A percentile compares a stretch with the other conserved stretches of the same genome.
Conservation (phyloP, 306 rosid genomes). For the Rubus parviflorus region DNA sequence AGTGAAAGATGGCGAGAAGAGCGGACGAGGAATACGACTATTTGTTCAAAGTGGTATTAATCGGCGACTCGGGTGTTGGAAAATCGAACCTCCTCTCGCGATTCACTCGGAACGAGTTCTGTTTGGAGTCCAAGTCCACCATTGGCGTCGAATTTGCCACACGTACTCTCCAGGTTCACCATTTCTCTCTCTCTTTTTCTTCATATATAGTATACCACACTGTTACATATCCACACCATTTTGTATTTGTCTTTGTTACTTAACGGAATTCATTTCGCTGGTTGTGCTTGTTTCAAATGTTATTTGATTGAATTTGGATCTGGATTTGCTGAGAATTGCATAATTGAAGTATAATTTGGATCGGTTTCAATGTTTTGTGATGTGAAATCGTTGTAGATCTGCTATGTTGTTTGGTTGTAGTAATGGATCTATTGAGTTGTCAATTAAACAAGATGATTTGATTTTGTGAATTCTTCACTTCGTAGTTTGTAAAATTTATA, state of each 20-base stretch:
- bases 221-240: too few relatives aligned
- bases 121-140: constrained; percentile 93
- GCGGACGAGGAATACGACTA: constrained; percentile 90
- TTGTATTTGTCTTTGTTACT: neutral
- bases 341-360: neutral
- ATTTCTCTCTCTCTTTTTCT: constrained; percentile 1
- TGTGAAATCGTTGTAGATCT: constrained; percentile 20
- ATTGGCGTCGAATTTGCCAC: constrained; percentile 97
- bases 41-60: constrained; percentile 85
- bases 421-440: neutral
- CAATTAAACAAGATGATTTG: neutral
- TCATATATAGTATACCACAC: too few relatives aligned
- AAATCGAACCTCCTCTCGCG: constrained; percentile 96
- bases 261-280: too few relatives aligned
- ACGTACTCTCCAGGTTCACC: constrained; percentile 77
- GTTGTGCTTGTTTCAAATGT: too few relatives aligned
- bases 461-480: neutral
- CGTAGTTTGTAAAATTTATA: neutral
- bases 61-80: constrained; percentile 96
- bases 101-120: constrained; percentile 95
- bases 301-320: constrained; percentile 16
- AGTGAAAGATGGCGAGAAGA: constrained; percentile 54
- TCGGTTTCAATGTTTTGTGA: neutral
- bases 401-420: neutral
- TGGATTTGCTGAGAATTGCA: neutral